Percentiles rank a stretch among this genome's conserved stretches.
Evolutionary conservation across 1,139 yeast genomes (phyloP).

Genomic region (Hansenula sp.): DNA sequence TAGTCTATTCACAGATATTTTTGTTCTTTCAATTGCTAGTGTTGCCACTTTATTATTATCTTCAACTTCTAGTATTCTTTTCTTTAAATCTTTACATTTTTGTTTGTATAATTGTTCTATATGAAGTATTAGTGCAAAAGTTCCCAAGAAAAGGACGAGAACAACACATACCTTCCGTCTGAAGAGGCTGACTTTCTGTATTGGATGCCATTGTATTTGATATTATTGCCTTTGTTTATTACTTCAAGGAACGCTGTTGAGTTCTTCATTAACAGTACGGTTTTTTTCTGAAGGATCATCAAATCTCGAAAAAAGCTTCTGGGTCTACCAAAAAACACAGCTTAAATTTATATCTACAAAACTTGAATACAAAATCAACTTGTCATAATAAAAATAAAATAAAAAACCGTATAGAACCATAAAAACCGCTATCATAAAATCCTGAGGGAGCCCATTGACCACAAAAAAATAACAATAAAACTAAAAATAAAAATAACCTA

Average conservation of each 20-base stretch:
- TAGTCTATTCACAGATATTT: conserved; percentile 70
- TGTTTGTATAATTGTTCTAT: conserved; percentile 2
- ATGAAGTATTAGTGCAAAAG: background rate
- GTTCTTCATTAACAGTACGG: too few relatives aligned
- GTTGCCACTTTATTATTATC: conserved; percentile 76
- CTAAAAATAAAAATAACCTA: background rate
- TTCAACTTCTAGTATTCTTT: conserved; percentile 71
- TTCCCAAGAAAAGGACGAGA: too few relatives aligned
- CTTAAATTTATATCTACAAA: too few relatives aligned
- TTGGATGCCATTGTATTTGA: background rate
- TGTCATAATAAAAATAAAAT: too few relatives aligned
- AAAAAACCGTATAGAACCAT: background rate
- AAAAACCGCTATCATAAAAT: too few relatives aligned
- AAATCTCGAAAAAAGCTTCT: too few relatives aligned
- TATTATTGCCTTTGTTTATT: too few relatives aligned
- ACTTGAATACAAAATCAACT: too few relatives aligned
- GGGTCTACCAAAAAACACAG: background rate
- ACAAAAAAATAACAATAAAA: too few relatives aligned
- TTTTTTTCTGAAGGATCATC: too few relatives aligned
- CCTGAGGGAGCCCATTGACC: too few relatives aligned
- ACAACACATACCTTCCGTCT: background rate
- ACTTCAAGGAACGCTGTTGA: too few relatives aligned
- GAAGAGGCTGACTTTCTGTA: background rate
- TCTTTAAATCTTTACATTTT: conserved; percentile 50
- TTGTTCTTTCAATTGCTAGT: conserved; percentile 74